phyloP scores from a whole-genome alignment of 2,329 filamentous ascomycete genomes.

The Acrocalymma vagum region DNA sequence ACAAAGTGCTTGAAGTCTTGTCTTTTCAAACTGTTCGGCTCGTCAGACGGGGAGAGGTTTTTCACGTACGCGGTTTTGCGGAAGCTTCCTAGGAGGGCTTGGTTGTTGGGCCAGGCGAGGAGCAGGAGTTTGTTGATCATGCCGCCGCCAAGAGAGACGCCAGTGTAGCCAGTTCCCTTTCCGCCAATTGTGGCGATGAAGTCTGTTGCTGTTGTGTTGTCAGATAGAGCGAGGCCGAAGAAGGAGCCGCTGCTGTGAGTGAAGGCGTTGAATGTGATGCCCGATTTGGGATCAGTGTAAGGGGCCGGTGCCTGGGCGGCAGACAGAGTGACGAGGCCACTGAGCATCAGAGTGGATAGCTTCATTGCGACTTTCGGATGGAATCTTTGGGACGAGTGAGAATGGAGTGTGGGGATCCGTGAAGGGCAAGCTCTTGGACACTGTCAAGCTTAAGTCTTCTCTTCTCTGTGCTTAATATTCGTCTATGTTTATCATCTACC shows the following conservation, averaged over 20 bases:
- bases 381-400: too few species aligned
- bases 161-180: conserved; percentile 58
- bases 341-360: conserved; percentile 17
- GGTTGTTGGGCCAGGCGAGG: conserved; percentile 59
- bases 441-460: too few species aligned
- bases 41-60: background rate
- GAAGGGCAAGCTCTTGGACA: too few species aligned
- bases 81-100: conserved; percentile 55
- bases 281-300: conserved; percentile 37
- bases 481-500: too few species aligned
- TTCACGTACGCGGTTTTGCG: conserved; percentile 49
- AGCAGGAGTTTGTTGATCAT: conserved; percentile 61
- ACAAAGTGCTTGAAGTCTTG: background rate
- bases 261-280: conserved; percentile 35
- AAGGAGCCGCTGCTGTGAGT: conserved; percentile 47
- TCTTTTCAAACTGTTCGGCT: background rate
- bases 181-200: conserved; percentile 63
- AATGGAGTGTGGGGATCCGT: too few species aligned
- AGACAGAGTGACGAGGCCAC: conserved; percentile 16
- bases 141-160: conserved; percentile 55
- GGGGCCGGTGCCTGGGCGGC: conserved; percentile 27
- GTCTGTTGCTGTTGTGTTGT: conserved; percentile 52
- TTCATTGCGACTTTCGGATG: conserved; percentile 29
- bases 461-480: too few species aligned
- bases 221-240: conserved; percentile 60